phyloP scores from a whole-genome alignment of 2,329 filamentous ascomycete genomes.

The Thelonectria rubi region DNA sequence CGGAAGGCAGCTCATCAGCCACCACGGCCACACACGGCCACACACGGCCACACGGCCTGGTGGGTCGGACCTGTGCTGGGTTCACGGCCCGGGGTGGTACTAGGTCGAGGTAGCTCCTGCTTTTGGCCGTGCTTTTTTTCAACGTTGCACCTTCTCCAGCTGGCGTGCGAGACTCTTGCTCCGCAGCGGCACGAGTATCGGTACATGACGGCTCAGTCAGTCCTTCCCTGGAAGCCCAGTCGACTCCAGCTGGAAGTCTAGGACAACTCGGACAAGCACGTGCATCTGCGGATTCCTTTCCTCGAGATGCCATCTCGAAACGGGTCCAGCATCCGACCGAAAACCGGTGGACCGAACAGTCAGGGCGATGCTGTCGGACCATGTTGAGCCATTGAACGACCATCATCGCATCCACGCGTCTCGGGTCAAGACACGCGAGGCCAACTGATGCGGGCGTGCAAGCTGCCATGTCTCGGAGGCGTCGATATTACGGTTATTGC shows the following conservation, averaged over 20 bases:
- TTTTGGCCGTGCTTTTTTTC: slow-evolving; percentile 21
- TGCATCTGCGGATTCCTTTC: slow-evolving; percentile 30
- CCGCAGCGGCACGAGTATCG: slow-evolving; percentile 30
- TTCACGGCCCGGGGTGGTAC: slow-evolving; percentile 14
- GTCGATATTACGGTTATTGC: slow-evolving; percentile 26
- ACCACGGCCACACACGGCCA: slow-evolving; percentile 31
- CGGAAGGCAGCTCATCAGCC: slow-evolving; percentile 26
- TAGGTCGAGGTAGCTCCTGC: slow-evolving; percentile 27
- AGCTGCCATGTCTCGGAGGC: slow-evolving; percentile 25
- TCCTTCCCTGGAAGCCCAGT: too few relatives aligned
- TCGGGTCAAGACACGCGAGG: slow-evolving; percentile 27
- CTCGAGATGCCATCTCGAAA: slow-evolving; percentile 8
- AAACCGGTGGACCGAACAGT: slow-evolving; percentile 33
- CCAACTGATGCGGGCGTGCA: slow-evolving; percentile 13
- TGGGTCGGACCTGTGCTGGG: slow-evolving; percentile 2
- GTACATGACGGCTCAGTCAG: slow-evolving; percentile 29
- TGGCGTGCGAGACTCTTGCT: slow-evolving; percentile 30
- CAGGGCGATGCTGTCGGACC: slow-evolving; percentile 8
- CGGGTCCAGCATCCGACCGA: slow-evolving; percentile 24
- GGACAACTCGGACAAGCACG: slow-evolving; percentile 12
- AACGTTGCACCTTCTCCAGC: slow-evolving; percentile 24
- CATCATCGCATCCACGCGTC: slow-evolving; percentile 28
- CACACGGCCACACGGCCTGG: slow-evolving; percentile 9
- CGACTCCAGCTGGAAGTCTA: background rate
- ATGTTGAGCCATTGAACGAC: slow-evolving; percentile 28